Evolutionary conservation across 768 basidiomycete species (phyloP).

Genomic region (Lentinula edodes): DNA sequence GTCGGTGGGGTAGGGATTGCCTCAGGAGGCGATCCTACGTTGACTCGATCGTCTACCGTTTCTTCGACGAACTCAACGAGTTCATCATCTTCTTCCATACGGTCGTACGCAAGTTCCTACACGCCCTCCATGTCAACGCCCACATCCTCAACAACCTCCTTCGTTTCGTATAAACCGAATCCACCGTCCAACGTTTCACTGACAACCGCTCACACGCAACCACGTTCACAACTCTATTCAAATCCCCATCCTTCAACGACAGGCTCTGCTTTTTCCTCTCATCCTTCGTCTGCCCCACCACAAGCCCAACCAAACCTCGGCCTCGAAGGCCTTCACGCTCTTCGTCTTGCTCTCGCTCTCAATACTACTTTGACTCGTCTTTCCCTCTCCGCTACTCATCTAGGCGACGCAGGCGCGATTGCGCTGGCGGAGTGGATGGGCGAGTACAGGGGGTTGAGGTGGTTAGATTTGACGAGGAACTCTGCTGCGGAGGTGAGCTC

Average conservation of each 20-base stretch:
- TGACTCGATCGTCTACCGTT: not conserved
- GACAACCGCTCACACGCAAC: not conserved
- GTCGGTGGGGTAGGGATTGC: constrained; percentile 15
- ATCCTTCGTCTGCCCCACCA: not conserved
- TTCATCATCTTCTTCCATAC: not conserved
- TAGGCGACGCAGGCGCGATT: constrained; percentile 84
- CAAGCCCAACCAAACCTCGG: not conserved
- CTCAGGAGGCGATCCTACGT: no score
- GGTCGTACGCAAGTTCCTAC: not conserved
- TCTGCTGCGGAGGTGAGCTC: constrained; percentile 11
- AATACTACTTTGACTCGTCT: constrained; percentile 89
- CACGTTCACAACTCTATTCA: not conserved
- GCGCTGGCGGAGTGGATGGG: constrained; percentile 95
- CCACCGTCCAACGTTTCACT: not conserved
- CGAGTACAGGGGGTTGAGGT: constrained; percentile 79
- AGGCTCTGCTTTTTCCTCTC: not conserved
- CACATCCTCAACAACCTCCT: not conserved
- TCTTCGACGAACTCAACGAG: not conserved
- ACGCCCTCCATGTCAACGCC: not conserved
- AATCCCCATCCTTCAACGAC: not conserved
- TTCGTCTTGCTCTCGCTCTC: constrained; percentile 89
- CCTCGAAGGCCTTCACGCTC: constrained; percentile 57
- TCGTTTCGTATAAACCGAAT: not conserved
- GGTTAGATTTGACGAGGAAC: constrained; percentile 88
- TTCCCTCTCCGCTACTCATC: constrained; percentile 79